Percentiles rank a stretch among this genome's conserved stretches.
Evolutionary conservation across 1,284 basidiomycete species (phyloP).

Genomic region (Ganoderma leucocontextum): DNA sequence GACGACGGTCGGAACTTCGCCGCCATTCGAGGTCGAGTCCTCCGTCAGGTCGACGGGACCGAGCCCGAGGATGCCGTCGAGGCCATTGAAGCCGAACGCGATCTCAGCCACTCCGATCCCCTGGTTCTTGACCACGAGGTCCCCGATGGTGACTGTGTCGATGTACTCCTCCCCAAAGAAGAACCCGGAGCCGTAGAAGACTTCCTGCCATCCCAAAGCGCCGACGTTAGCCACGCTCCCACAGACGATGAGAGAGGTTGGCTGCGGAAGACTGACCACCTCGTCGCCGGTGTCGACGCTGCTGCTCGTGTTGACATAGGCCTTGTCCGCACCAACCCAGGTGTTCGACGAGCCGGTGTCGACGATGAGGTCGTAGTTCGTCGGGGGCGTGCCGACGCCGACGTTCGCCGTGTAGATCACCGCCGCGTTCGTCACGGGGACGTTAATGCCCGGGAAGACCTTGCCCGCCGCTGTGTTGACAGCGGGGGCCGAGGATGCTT

Average conservation of each 20-base stretch:
- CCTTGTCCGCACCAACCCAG: conserved; percentile 61
- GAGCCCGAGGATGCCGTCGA: conserved; percentile 61
- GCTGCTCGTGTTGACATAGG: conserved; percentile 56
- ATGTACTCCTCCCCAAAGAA: conserved; percentile 43
- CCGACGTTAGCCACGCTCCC: not conserved
- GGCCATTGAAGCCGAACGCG: conserved; percentile 47
- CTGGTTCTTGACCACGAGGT: conserved; percentile 47
- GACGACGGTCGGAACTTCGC: conserved; percentile 37
- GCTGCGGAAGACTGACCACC: conserved; percentile 2
- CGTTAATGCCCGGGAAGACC: conserved; percentile 35
- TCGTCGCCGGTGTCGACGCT: conserved; percentile 42
- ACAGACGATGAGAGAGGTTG: not conserved
- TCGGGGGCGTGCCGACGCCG: conserved; percentile 38
- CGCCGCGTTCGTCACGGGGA: conserved; percentile 37
- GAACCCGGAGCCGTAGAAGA: conserved; percentile 3
- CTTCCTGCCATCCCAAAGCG: not conserved
- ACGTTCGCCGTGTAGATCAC: conserved; percentile 37
- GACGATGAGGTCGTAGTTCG: conserved; percentile 38
- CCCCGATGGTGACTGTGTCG: conserved; percentile 49
- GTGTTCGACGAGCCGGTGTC: conserved; percentile 60
- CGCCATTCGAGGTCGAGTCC: conserved; percentile 43
- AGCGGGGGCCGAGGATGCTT: not conserved
- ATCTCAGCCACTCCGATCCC: conserved; percentile 63
- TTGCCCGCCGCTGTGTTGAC: conserved; percentile 17
- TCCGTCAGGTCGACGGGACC: conserved; percentile 45